phyloP scores from a whole-genome alignment of 768 basidiomycete genomes.

The Pleurotus sapidus region DNA sequence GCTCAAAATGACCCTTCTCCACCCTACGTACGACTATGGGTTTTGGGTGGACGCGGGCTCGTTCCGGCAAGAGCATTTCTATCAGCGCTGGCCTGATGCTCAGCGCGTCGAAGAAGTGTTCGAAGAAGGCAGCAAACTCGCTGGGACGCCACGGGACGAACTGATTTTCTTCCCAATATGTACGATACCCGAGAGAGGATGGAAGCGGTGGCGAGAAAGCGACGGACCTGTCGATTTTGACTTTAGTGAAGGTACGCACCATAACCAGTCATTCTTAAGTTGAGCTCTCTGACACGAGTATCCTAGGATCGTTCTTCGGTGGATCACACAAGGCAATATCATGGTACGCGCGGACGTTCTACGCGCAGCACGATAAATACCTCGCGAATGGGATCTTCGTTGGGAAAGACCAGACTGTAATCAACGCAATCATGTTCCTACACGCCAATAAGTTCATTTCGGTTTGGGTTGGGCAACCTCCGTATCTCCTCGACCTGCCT shows the following conservation, averaged over 20 bases:
- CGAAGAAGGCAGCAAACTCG: slow-evolving; percentile 26
- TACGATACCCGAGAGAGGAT: slow-evolving; percentile 26
- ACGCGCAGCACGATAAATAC: slow-evolving; percentile 50
- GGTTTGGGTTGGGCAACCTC: slow-evolving; percentile 28
- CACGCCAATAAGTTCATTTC: slow-evolving; percentile 43
- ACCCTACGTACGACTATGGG: slow-evolving; percentile 42
- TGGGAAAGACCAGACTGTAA: slow-evolving; percentile 56
- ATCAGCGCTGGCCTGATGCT: slow-evolving; percentile 45
- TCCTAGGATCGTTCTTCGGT: slow-evolving; percentile 57
- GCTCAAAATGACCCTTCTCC: slow-evolving; percentile 1
- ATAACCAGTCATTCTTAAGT: neutral
- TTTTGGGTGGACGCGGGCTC: slow-evolving; percentile 61
- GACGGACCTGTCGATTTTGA: slow-evolving; percentile 49
- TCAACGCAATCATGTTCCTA: slow-evolving; percentile 45
- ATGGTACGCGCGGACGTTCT: slow-evolving; percentile 46
- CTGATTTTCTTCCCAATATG: slow-evolving; percentile 47
- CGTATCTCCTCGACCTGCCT: neutral
- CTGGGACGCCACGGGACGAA: slow-evolving; percentile 33
- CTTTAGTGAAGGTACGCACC: slow-evolving; percentile 46
- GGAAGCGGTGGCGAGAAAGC: slow-evolving; percentile 37
- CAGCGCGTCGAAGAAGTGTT: slow-evolving; percentile 37
- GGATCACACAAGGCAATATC: slow-evolving; percentile 39
- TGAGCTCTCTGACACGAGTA: neutral
- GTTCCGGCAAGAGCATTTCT: slow-evolving; percentile 42
- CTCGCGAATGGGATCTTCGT: slow-evolving; percentile 45